Base-by-base conservation (phyloP, 1,284 basidiomycete genomes). In the Ceratobasidium sp. region DNA sequence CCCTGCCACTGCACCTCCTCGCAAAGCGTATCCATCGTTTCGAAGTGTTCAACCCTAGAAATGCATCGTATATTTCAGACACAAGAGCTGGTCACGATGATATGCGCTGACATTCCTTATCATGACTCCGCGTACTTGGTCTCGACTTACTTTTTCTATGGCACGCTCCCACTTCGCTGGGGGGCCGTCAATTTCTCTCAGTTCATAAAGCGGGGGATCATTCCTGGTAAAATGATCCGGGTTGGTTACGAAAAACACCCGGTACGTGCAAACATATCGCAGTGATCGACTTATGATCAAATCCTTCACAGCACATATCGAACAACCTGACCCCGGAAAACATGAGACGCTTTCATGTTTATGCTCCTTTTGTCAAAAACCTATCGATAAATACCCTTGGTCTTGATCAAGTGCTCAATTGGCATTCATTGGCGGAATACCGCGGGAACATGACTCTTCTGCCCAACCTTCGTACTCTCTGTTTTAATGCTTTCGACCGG, bases 121-220 rank as follows among this genome's bases (percentile, higher is more conserved):
- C n/a, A n/a, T 4, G 18, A n/a, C 6, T 3, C 3, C 36, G 34
- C 34, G 53, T n/a, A n/a, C n/a, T 32, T 57, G 6, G 32, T 57
- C 34, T 57, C 53, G 21, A 57, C 6, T n/a, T n/a, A 57, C 21
- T 57, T 57, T n/a, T 57, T 57, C 53, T 32, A 57, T 36, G 53
- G 53, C 14, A 57, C 21, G 12, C 12, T 57, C 6, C 30, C 53
- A 2, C n/a, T 34, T n/a, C 32, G n/a, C 2, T 57, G 53, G 53
- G 26, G 36, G 53, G 10, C 30, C 21, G 53, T 28, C 36, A n/a
- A 30, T 4, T 16, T 21, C 8, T n/a, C 2, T 16, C 10, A 5
- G 4, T n/a, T 57, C 12, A 10, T 57, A 16, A 36, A 30, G 4
- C 53, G n/a, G 53, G n/a, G 18, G 53, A 18, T 34, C 36, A n/a